Conservation (phyloP, 805 yeast genomes). For the Zygotorulaspora danielsina region DNA sequence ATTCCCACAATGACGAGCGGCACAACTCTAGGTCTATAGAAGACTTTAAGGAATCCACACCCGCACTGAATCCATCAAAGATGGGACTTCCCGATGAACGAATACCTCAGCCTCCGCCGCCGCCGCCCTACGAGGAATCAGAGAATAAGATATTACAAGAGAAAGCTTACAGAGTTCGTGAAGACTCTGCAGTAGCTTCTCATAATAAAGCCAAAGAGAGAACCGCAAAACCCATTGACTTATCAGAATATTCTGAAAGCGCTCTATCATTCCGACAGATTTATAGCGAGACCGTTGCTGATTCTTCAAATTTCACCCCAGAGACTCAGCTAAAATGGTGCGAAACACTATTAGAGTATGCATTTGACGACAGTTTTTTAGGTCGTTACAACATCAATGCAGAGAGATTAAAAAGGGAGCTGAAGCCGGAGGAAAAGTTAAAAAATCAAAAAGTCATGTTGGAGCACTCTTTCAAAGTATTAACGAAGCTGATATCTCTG, state of each 20-base stretch:
- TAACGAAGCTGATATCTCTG: constrained; percentile 50
- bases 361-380: constrained; percentile 42
- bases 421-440: constrained; percentile 42
- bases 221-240: constrained; percentile 6
- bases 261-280: constrained; percentile 24
- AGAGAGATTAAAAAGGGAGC: constrained; percentile 37
- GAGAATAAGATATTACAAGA: constrained; percentile 18
- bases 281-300: constrained; percentile 26
- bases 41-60: background rate
- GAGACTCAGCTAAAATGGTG: constrained; percentile 61
- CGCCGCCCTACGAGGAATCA: constrained; percentile 24
- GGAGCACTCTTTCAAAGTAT: constrained; percentile 53
- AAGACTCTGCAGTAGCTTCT: background rate
- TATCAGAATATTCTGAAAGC: constrained; percentile 19
- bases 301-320: constrained; percentile 40
- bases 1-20: background rate
- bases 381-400: constrained; percentile 47
- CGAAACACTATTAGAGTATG: constrained; percentile 47
- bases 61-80: no score
- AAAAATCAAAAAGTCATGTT: constrained; percentile 54
- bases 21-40: background rate
- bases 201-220: constrained; percentile 3
- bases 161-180: constrained; percentile 19
- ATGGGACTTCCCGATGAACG: constrained; percentile 1
- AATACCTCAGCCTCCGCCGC: constrained; percentile 24